Evolutionary conservation across 169 alveolate genomes (phyloP).

Genomic region (Amoebophrya sp.): DNA sequence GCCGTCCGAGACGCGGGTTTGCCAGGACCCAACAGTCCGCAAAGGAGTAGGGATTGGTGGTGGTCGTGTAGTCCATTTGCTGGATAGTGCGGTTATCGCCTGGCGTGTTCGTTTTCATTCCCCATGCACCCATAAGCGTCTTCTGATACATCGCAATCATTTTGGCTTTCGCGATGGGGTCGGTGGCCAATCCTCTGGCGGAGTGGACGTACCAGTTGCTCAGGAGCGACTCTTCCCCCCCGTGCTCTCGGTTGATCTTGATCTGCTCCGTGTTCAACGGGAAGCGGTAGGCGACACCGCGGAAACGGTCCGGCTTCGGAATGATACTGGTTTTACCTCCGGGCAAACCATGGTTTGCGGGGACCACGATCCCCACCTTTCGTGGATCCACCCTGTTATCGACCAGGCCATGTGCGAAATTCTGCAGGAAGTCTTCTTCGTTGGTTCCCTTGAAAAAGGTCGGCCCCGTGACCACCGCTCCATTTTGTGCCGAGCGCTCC

Average conservation of each 20-base stretch:
- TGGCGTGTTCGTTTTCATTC: background rate
- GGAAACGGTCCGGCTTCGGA: background rate
- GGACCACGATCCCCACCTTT: background rate
- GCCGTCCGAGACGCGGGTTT: background rate
- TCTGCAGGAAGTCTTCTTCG: too few relatives aligned
- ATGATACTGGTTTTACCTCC: background rate
- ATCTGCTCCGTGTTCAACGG: background rate
- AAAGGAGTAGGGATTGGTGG: background rate
- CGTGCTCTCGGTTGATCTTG: background rate
- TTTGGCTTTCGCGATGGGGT: too few relatives aligned
- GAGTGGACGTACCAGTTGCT: background rate
- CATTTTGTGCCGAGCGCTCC: too few relatives aligned
- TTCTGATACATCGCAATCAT: background rate
- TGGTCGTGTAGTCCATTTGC: background rate
- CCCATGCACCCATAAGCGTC: background rate
- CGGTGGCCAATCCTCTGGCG: background rate
- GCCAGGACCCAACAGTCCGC: background rate
- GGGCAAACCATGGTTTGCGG: background rate
- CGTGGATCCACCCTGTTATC: too few relatives aligned
- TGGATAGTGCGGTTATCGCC: background rate
- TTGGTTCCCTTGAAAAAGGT: too few relatives aligned
- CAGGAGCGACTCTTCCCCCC: background rate
- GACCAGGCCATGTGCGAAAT: too few relatives aligned
- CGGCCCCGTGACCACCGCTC: too few relatives aligned
- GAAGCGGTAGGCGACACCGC: background rate